Evolutionary conservation across 2,329 filamentous ascomycete species (phyloP).

Genomic region (Chrysoporthe deuterocubensis): DNA sequence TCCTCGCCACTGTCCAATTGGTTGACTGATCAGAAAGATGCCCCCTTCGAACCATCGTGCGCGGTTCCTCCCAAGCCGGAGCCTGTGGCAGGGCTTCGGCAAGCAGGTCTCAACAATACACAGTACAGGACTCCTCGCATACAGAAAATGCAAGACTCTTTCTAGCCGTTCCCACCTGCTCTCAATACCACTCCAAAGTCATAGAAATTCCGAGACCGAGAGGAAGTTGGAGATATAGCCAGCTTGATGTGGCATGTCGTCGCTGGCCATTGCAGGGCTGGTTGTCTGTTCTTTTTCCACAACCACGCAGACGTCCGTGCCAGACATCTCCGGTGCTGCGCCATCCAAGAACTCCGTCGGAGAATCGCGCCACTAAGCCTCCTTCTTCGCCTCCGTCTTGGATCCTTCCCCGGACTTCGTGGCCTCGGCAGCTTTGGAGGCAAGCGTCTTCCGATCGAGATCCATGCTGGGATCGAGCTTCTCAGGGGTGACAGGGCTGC

Average conservation of each 20-base stretch:
- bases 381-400: slow-evolving; percentile 23
- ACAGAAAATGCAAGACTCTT: slow-evolving; percentile 14
- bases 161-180: slow-evolving; percentile 6
- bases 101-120: slow-evolving; percentile 1
- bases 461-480: slow-evolving; percentile 28
- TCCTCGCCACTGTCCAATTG: not conserved
- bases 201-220: slow-evolving; percentile 14
- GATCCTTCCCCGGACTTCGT: slow-evolving; percentile 11
- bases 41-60: slow-evolving; percentile 7
- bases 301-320: not conserved
- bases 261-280: not conserved
- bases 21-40: not conserved
- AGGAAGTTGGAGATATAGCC: slow-evolving; percentile 1
- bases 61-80: not conserved
- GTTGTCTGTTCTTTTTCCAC: not conserved
- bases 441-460: slow-evolving; percentile 20
- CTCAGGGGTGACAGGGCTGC: slow-evolving; percentile 29
- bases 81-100: not conserved
- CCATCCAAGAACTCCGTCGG: not conserved
- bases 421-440: slow-evolving; percentile 9
- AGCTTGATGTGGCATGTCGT: not conserved
- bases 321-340: not conserved
- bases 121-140: slow-evolving; percentile 26
- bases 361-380: slow-evolving; percentile 8
- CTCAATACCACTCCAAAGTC: slow-evolving; percentile 20